A percentile compares a stretch with the other conserved stretches of the same genome.
Evolutionary conservation across 2,329 filamentous ascomycete species (phyloP).

Genomic region (Aspergillus ochraceus): DNA sequence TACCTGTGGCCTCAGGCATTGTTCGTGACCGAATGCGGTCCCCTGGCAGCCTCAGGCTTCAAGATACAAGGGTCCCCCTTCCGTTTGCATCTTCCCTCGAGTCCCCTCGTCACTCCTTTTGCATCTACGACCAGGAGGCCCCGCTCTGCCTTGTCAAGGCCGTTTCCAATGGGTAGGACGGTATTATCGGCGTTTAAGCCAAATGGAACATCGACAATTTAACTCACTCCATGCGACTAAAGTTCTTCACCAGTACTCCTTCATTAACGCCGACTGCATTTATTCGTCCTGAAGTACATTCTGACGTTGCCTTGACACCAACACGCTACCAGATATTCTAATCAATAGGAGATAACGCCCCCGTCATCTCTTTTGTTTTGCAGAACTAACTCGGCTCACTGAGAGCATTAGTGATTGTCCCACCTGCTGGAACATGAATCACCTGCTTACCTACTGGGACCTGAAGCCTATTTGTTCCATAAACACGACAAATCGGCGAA

Average conservation of each 20-base stretch:
- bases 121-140: not conserved
- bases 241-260: not conserved
- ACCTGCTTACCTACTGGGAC: not conserved
- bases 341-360: not conserved
- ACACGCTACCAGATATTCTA: not conserved
- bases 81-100: too few relatives aligned
- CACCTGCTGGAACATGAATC: not conserved
- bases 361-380: not conserved
- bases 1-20: not conserved
- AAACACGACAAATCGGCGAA: constrained; percentile 22
- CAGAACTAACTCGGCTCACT: not conserved
- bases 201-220: not conserved
- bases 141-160: not conserved
- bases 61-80: not conserved
- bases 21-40: not conserved
- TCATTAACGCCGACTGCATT: not conserved
- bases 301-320: not conserved
- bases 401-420: not conserved
- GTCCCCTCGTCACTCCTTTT: not conserved
- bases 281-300: not conserved
- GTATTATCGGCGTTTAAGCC: not conserved
- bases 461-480: constrained; percentile 24
- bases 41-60: not conserved
- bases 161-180: too few relatives aligned
- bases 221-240: too few relatives aligned